Percentiles rank a stretch among this genome's conserved stretches.
Evolutionary conservation across 2,329 filamentous ascomycete genomes (phyloP).

Genomic region (Exophiala xenobiotica): DNA sequence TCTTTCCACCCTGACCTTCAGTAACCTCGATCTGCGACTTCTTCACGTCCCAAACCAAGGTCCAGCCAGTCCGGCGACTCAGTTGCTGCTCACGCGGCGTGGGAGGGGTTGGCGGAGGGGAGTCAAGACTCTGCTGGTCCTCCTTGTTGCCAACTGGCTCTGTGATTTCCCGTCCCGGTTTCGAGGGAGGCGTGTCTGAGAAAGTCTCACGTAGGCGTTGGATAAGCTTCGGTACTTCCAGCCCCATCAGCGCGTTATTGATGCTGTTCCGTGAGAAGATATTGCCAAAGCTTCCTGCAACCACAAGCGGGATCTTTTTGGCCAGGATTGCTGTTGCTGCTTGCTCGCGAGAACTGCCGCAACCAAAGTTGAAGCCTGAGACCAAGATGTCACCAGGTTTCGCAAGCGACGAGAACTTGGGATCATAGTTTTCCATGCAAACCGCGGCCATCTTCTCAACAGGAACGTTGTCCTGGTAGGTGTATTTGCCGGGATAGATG

Average conservation of each 20-base stretch:
- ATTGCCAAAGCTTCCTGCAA: constrained; percentile 78
- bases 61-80: constrained; percentile 80
- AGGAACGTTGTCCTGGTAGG: constrained; percentile 78
- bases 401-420: constrained; percentile 63
- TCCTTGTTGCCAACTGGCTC: constrained; percentile 46
- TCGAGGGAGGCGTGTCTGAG: constrained; percentile 43
- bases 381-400: constrained; percentile 77
- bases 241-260: constrained; percentile 42
- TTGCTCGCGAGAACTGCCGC: constrained; percentile 77
- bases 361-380: constrained; percentile 84
- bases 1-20: constrained; percentile 65
- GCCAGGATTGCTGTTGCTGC: constrained; percentile 84
- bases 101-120: constrained; percentile 46
- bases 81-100: constrained; percentile 53
- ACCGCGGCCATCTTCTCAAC: constrained; percentile 79
- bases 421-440: constrained; percentile 93
- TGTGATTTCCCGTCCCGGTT: constrained; percentile 39
- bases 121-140: constrained; percentile 49
- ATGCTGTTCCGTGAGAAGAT: constrained; percentile 68
- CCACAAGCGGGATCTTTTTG: constrained; percentile 74
- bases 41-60: constrained; percentile 74
- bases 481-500: constrained; percentile 78
- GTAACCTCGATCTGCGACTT: constrained; percentile 68
- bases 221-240: constrained; percentile 40
- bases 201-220: constrained; percentile 37